These are phyloP conservation scores for Trichoderma breve DNA, from an alignment of 2,329 filamentous ascomycete genomes.

Conservation along the genomic window DNA sequence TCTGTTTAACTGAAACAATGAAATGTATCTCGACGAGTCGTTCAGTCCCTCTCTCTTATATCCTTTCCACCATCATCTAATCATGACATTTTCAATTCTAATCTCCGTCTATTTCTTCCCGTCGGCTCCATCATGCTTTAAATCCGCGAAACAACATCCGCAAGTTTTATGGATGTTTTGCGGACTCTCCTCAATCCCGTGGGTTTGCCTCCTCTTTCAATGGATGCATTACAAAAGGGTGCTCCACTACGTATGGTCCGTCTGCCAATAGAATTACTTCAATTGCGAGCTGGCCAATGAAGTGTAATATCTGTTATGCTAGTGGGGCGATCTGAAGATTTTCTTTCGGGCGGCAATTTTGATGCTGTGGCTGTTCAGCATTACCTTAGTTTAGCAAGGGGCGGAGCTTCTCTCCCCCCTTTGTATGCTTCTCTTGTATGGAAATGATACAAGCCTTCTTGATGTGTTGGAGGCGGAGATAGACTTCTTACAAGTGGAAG, in stretches of 20 bases:
- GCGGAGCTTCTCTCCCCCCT: no score
- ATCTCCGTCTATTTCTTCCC: neutral
- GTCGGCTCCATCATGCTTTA: conserved; percentile 4
- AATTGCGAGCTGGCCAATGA: conserved; percentile 8
- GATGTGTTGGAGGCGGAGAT: neutral
- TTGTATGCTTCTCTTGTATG: neutral
- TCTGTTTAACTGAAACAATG: neutral
- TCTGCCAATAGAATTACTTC: neutral
- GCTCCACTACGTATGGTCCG: neutral
- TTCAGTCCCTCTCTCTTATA: neutral
- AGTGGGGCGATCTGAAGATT: neutral
- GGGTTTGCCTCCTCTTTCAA: neutral
- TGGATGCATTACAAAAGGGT: neutral
- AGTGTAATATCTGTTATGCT: neutral
- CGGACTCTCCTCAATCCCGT: neutral
- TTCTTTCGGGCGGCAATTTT: neutral
- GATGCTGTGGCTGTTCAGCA: neutral
- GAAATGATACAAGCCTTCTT: neutral
- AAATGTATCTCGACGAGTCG: neutral
- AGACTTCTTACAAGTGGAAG: neutral
- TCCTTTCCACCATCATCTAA: neutral
- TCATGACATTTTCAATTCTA: neutral
- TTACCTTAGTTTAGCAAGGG: no score
- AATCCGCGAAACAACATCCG: conserved; percentile 2
- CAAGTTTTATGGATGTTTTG: neutral